These are phyloP conservation scores for Fraxinus cuspidata DNA, from an alignment of 257 asterid genomes.

Conservation along the genomic window DNA sequence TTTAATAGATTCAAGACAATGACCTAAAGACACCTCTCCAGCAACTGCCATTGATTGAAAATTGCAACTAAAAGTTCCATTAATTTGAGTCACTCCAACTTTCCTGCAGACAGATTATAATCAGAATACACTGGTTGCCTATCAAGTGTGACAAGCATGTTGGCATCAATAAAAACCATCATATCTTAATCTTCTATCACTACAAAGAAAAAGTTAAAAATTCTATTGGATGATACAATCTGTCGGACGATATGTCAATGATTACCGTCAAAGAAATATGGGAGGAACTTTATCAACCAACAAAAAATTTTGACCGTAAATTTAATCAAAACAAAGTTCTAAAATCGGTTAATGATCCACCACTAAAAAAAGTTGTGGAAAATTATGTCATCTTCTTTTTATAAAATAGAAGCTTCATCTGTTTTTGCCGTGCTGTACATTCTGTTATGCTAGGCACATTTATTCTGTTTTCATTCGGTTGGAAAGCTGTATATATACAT, in stretches of 20 bases:
- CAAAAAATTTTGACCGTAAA: neutral
- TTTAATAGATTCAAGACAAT: constrained; percentile 11
- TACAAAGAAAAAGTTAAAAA: neutral
- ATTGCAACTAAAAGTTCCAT: constrained; percentile 77
- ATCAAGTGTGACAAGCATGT: constrained; percentile 9
- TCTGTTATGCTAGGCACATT: too few species aligned
- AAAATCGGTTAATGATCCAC: neutral
- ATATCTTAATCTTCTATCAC: neutral
- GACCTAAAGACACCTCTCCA: constrained; percentile 93
- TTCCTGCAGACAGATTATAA: constrained; percentile 55
- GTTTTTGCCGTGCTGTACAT: too few species aligned
- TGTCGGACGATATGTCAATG: neutral
- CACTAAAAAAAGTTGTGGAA: neutral
- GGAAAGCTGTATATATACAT: too few species aligned
- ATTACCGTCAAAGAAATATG: neutral
- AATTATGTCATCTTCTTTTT: neutral
- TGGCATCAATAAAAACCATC: constrained; percentile 8
- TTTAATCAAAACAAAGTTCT: neutral
- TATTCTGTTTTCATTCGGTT: too few species aligned
- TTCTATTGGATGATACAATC: neutral
- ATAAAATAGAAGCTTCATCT: too few species aligned
- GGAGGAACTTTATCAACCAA: neutral
- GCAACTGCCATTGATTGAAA: constrained; percentile 99
- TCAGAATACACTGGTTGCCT: constrained; percentile 18
- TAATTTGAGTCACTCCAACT: constrained; percentile 86